Conservation (phyloP, 805 yeast genomes). For the Brettanomyces anomalus region DNA sequence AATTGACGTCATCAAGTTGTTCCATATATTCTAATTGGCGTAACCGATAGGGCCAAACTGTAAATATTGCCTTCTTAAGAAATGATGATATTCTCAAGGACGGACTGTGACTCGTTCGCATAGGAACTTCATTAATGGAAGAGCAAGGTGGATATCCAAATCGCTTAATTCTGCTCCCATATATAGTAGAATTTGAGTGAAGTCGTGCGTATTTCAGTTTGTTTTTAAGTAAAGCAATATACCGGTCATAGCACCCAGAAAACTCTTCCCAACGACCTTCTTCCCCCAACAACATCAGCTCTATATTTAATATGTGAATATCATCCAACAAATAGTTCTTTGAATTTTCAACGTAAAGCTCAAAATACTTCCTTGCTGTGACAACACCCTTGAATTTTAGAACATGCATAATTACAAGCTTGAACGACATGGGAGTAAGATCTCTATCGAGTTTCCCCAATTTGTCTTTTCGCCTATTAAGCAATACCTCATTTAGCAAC, state of each 20-base stretch:
- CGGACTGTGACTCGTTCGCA: neutral
- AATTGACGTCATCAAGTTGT: constrained; percentile 10
- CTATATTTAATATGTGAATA: constrained; percentile 19
- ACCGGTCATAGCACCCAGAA: constrained; percentile 20
- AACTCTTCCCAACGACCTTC: constrained; percentile 26
- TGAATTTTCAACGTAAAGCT: constrained; percentile 18
- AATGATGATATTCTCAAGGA: neutral
- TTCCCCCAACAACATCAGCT: constrained; percentile 21
- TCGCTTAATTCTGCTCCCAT: neutral
- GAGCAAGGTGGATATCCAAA: neutral
- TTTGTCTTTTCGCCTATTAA: constrained; percentile 11
- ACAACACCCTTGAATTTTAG: constrained; percentile 11
- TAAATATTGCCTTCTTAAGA: constrained; percentile 17
- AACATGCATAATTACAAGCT: constrained; percentile 13
- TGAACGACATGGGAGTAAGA: constrained; percentile 18
- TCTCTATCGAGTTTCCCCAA: constrained; percentile 17
- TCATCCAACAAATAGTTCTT: constrained; percentile 18
- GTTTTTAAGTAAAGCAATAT: constrained; percentile 10
- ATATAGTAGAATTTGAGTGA: neutral
- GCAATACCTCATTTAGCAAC: constrained; percentile 17
- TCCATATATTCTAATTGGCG: constrained; percentile 20
- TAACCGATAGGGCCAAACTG: constrained; percentile 24
- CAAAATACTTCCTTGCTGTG: constrained; percentile 21
- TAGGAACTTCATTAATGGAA: neutral
- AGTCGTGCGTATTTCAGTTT: constrained; percentile 12